Evolutionary conservation across 2,329 filamentous ascomycete species (phyloP), one percentile per base, ranked within the genome.

Genomic region (Arachnomyces sp.): DNA sequence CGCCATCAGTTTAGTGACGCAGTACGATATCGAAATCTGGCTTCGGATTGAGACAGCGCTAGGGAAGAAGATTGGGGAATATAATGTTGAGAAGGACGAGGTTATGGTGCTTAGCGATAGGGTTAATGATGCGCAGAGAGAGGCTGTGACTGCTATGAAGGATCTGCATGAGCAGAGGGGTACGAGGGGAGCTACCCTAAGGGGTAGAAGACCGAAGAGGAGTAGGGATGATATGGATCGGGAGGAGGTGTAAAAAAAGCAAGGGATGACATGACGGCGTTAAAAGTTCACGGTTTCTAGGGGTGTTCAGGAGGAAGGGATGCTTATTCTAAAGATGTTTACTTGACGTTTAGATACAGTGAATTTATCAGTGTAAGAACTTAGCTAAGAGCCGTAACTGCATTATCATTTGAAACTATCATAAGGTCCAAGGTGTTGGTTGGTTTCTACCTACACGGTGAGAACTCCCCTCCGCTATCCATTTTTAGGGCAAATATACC

Each of bases 1-100:
- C 40, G 87, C 88, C 7, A 74, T 94, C 34, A 85, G 73, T 38
- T 64, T 94, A 3, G 81, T 92, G 4, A 94, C 85, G 0, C 88
- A 94, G 61, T 94, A 93, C 51, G 88, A 94, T 54, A 67, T 89
- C 1, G 84, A 89, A 59, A 74, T 92, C 28, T 93, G 78, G 64
- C 66, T 82, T 54, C 72, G 87, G 14, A 94, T 94, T 37, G 89
- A 95, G 62, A 77, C 79, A 4, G 85, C 87, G 0, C 67, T 95
- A 9, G 85, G 84, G 5, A 83, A 82, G 66, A 80, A 89, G 65
- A 67, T 92, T 41, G 64, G 72, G 0, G 79, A 84, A 58, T 84
- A 84, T 56, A 67, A 75, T 6, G 71, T 77, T 0, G 77, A 81
- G 39, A 85, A 86, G 65, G 85, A 90, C 20, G 86, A 93, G 57